These are phyloP conservation scores for Parachaetomium inaequale DNA, from an alignment of 495 filamentous ascomycete genomes.

Conservation along the genomic window DNA sequence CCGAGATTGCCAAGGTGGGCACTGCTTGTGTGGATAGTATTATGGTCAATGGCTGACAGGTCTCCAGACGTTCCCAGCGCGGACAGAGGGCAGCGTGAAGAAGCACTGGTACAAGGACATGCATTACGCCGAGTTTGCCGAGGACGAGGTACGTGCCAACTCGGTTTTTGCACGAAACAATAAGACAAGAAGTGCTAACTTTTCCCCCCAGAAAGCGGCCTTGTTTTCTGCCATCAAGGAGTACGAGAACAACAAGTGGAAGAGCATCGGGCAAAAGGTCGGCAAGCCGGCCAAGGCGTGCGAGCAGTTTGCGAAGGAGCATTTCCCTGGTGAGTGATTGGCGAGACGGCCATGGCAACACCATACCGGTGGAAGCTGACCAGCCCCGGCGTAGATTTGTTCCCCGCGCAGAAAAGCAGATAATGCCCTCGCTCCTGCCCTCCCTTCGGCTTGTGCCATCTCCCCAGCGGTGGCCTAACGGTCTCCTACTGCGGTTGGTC, in stretches of 20 bases:
- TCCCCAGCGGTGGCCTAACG: background rate
- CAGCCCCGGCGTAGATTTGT: constrained; percentile 17
- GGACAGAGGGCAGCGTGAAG: constrained; percentile 97
- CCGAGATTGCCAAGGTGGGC: constrained; percentile 89
- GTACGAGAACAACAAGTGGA: constrained; percentile 98
- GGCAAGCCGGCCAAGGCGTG: constrained; percentile 99
- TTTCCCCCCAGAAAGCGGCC: background rate
- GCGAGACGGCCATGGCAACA: too few species aligned
- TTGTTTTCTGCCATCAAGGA: constrained; percentile 85
- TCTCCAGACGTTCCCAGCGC: constrained; percentile 74
- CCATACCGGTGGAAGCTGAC: background rate
- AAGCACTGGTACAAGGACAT: constrained; percentile 99
- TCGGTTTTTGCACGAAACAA: background rate
- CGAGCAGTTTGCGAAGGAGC: constrained; percentile 97
- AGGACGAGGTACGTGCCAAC: constrained; percentile 78
- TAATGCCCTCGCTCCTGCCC: background rate
- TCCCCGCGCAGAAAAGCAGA: constrained; percentile 19
- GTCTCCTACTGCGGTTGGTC: background rate
- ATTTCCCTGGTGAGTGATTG: constrained; percentile 57
- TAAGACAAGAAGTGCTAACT: constrained; percentile 16
- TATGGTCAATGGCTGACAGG: constrained; percentile 24
- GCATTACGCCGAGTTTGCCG: constrained; percentile 98
- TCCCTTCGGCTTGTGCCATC: background rate
- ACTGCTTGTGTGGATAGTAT: background rate
- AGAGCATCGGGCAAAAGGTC: constrained; percentile 90